Percentiles rank a stretch among this genome's conserved stretches.
phyloP scores from a whole-genome alignment of 176 grass and related monocot genomes.

The Oryza coarctata region DNA sequence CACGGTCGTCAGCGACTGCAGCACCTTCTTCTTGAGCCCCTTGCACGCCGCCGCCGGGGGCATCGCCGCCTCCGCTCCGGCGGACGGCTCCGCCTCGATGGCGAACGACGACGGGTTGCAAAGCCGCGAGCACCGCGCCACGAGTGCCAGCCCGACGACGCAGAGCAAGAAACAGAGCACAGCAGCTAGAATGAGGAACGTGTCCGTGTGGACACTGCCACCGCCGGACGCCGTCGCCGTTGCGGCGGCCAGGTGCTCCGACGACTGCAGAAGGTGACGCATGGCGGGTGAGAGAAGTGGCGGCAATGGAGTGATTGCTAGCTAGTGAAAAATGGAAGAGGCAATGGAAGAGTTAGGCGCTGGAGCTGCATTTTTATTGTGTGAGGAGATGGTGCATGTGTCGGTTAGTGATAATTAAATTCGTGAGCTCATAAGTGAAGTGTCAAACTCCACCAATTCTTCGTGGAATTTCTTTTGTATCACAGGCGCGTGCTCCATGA shows the following conservation, averaged over 20 bases:
- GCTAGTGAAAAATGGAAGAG: background rate
- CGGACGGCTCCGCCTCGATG: background rate
- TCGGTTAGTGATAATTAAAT: background rate
- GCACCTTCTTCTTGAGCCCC: slow-evolving; percentile 53
- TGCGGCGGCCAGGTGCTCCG: slow-evolving; percentile 17
- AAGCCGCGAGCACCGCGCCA: slow-evolving; percentile 53
- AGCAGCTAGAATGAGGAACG: slow-evolving; percentile 61
- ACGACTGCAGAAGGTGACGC: slow-evolving; percentile 25
- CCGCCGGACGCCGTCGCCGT: background rate
- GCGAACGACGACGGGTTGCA: slow-evolving; percentile 48
- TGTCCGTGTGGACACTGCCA: slow-evolving; percentile 48
- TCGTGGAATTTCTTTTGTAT: background rate
- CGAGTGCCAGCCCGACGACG: slow-evolving; percentile 68
- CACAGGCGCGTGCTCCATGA: background rate
- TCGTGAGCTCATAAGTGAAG: background rate
- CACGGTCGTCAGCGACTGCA: slow-evolving; percentile 55
- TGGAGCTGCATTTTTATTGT: slow-evolving; percentile 13
- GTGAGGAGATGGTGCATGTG: background rate
- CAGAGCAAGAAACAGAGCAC: slow-evolving; percentile 71
- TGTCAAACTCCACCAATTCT: slow-evolving; percentile 4
- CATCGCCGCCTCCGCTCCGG: background rate
- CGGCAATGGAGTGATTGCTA: background rate
- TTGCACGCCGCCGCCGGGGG: slow-evolving; percentile 8
- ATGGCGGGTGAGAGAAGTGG: background rate
- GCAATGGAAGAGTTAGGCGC: background rate